Evolutionary conservation across 2,329 filamentous ascomycete species (phyloP).

Genomic region (Aspergillus costaricaensis): DNA sequence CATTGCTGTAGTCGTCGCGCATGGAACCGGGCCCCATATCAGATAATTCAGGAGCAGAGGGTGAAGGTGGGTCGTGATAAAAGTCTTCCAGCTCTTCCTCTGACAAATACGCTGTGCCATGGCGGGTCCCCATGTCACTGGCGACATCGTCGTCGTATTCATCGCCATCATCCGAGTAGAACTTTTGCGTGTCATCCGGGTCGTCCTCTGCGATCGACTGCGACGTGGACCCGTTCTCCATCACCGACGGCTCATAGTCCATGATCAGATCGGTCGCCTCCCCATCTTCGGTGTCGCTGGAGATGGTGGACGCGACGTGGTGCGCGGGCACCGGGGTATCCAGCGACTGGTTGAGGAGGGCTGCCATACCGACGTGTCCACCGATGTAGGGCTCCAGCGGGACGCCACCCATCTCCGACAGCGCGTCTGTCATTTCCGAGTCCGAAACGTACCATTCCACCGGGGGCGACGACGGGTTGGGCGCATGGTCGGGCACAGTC

Average conservation of each 20-base stretch:
- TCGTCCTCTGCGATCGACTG: slow-evolving; percentile 28
- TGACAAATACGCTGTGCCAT: slow-evolving; percentile 11
- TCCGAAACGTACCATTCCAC: slow-evolving; percentile 26
- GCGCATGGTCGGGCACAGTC: neutral
- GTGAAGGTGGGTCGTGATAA: slow-evolving; percentile 27
- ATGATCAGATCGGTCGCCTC: slow-evolving; percentile 25
- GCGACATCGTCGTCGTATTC: slow-evolving; percentile 17
- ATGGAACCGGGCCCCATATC: slow-evolving; percentile 11
- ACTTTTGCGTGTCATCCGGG: slow-evolving; percentile 35
- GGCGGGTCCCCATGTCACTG: slow-evolving; percentile 7
- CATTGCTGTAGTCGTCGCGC: slow-evolving; percentile 22
- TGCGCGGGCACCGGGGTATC: slow-evolving; percentile 14
- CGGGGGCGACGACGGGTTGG: slow-evolving; percentile 17
- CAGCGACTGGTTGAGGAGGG: slow-evolving; percentile 22
- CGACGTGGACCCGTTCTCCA: slow-evolving; percentile 17
- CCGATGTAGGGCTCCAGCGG: slow-evolving; percentile 21
- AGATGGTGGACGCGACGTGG: slow-evolving; percentile 26
- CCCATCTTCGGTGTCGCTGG: slow-evolving; percentile 22
- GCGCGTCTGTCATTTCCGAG: slow-evolving; percentile 27
- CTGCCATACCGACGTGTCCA: slow-evolving; percentile 22
- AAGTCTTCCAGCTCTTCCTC: slow-evolving; percentile 36
- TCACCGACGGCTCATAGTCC: slow-evolving; percentile 27
- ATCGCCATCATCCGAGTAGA: slow-evolving; percentile 34
- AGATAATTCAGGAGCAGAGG: slow-evolving; percentile 13
- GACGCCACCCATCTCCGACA: slow-evolving; percentile 25